Conservation (phyloP, 2,329 filamentous ascomycete genomes). For the Aspergillus uvarum region DNA sequence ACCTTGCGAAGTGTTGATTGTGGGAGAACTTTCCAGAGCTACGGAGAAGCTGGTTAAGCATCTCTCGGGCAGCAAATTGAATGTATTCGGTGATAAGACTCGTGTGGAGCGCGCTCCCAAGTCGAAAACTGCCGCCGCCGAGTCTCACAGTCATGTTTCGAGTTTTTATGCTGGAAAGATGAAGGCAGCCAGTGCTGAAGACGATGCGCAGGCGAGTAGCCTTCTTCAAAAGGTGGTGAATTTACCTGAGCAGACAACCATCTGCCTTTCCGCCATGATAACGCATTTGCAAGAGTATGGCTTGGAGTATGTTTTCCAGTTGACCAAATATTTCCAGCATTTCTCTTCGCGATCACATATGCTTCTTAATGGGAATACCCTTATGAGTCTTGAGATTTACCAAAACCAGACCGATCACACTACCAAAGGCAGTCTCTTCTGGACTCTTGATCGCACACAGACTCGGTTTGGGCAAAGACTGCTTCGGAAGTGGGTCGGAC, state of each 20-base stretch:
- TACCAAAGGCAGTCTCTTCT: constrained; percentile 86
- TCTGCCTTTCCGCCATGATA: constrained; percentile 96
- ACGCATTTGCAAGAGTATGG: constrained; percentile 88
- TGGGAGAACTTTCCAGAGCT: constrained; percentile 83
- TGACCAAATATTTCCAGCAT: constrained; percentile 95
- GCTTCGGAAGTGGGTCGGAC: constrained; percentile 90
- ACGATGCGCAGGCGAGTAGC: constrained; percentile 58
- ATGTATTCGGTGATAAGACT: constrained; percentile 87
- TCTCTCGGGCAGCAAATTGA: constrained; percentile 82
- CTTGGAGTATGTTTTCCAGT: constrained; percentile 88
- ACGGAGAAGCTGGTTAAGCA: constrained; percentile 92
- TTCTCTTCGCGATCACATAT: constrained; percentile 95
- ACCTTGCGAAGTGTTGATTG: constrained; percentile 90
- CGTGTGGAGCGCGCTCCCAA: constrained; percentile 78
- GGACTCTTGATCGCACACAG: constrained; percentile 88
- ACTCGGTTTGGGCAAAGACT: constrained; percentile 87
- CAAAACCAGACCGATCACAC: constrained; percentile 87
- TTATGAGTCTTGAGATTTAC: constrained; percentile 93
- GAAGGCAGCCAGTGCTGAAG: constrained; percentile 57
- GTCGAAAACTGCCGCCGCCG: constrained; percentile 76
- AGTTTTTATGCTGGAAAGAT: constrained; percentile 89
- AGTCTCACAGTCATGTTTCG: constrained; percentile 84
- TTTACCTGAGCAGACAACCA: constrained; percentile 79
- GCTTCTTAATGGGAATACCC: constrained; percentile 90
- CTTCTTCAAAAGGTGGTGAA: constrained; percentile 83